phyloP scores from a whole-genome alignment of 805 yeast species.

The Candida maesae region DNA sequence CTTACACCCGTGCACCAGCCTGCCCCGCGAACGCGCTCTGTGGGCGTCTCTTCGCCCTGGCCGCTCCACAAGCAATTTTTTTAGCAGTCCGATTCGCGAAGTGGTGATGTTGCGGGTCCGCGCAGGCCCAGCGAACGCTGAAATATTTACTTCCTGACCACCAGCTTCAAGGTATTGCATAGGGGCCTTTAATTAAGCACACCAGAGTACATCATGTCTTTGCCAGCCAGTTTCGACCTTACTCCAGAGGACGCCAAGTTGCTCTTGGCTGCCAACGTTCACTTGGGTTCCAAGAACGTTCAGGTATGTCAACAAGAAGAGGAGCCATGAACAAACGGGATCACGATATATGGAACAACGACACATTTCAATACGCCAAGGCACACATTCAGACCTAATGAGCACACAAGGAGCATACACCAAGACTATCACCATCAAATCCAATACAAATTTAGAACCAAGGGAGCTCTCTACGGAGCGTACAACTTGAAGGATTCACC shows the following conservation, averaged over 20 bases:
- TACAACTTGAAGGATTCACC: neutral
- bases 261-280: conserved; percentile 98
- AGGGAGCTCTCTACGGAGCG: neutral
- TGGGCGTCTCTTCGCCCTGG: neutral
- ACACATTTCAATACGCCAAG: neutral
- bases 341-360: neutral
- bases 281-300: conserved; percentile 99
- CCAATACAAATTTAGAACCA: too few species aligned
- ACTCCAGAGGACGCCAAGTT: conserved; percentile 99
- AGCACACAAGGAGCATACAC: too few species aligned
- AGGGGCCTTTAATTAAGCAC: conserved; percentile 2
- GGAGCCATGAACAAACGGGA: neutral
- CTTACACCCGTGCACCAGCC: conserved; percentile 6
- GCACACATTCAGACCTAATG: neutral
- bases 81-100: conserved; percentile 12
- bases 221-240: conserved; percentile 86
- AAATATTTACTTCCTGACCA: conserved; percentile 19
- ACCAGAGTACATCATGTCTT: conserved; percentile 50
- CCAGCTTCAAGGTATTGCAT: conserved; percentile 1
- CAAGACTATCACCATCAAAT: too few species aligned
- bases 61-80: conserved; percentile 6
- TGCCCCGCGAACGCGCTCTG: neutral
- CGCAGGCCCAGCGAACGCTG: conserved; percentile 14
- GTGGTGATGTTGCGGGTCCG: conserved; percentile 9
- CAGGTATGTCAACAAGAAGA: conserved; percentile 61